Evolutionary conservation across 768 basidiomycete genomes (phyloP).

Genomic region (Lactarius akahatsu): DNA sequence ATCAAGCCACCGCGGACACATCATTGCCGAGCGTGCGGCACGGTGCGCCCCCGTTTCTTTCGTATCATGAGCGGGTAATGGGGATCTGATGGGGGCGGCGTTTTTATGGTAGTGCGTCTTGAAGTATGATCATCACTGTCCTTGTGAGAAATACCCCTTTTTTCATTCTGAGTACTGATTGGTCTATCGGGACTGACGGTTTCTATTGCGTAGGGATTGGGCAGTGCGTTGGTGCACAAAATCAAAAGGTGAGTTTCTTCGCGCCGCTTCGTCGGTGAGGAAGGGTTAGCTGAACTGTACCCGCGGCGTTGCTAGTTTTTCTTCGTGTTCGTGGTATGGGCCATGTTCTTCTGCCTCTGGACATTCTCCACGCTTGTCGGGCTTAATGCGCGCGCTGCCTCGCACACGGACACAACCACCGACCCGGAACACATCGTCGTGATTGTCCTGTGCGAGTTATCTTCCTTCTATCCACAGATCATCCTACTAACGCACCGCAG

Average conservation of each 20-base stretch:
- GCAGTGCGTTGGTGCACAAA: constrained; percentile 89
- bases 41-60: constrained; percentile 46
- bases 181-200: constrained; percentile 7
- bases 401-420: constrained; percentile 35
- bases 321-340: constrained; percentile 73
- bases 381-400: constrained; percentile 43
- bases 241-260: constrained; percentile 65
- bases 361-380: constrained; percentile 59
- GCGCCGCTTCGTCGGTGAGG: background rate
- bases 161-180: background rate
- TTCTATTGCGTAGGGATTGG: constrained; percentile 67
- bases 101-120: constrained; percentile 61
- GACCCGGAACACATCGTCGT: constrained; percentile 73
- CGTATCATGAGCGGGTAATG: background rate
- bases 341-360: constrained; percentile 58
- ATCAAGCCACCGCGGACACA: constrained; percentile 75
- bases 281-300: background rate
- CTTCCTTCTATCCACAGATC: background rate
- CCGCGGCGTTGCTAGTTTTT: constrained; percentile 59
- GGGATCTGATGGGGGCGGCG: background rate
- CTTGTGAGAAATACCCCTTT: constrained; percentile 51
- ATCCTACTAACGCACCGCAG: constrained; percentile 39
- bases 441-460: constrained; percentile 62
- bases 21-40: constrained; percentile 83
- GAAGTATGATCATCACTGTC: constrained; percentile 88